Conservation (phyloP, 208 protist genomes). For the Acanthamoeba quina region DNA sequence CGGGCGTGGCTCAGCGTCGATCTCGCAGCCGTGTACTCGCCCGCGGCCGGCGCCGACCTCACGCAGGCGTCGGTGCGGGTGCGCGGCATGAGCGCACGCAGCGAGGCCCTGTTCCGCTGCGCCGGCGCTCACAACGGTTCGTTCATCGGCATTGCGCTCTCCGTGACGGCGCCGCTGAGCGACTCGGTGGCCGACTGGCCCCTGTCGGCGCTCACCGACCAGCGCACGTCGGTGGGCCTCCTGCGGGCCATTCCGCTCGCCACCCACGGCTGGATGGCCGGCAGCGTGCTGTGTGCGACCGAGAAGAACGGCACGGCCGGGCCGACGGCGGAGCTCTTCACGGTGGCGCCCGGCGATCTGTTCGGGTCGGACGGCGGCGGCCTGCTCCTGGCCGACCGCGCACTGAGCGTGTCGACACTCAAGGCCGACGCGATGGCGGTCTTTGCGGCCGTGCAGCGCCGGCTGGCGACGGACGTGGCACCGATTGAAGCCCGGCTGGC, state of each 20-base stretch:
- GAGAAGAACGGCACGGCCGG: background rate
- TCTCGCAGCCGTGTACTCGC: background rate
- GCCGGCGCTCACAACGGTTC: background rate
- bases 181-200: background rate
- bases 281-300: background rate
- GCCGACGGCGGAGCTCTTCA: too few species aligned
- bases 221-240: background rate
- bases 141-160: background rate
- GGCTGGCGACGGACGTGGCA: background rate
- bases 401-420: background rate
- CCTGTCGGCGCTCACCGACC: background rate
- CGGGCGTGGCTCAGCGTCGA: background rate
- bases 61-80: background rate
- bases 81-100: slow-evolving; percentile 7
- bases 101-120: slow-evolving; percentile 55
- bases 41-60: background rate
- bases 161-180: background rate
- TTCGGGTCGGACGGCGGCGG: background rate
- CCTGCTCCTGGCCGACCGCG: background rate
- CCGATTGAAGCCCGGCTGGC: background rate
- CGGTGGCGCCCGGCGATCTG: background rate
- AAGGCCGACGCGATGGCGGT: background rate
- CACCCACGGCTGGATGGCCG: background rate
- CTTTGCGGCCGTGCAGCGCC: background rate
- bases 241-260: background rate